phyloP scores from a whole-genome alignment of 75 land plant species.

The Pinus albicaulis region DNA sequence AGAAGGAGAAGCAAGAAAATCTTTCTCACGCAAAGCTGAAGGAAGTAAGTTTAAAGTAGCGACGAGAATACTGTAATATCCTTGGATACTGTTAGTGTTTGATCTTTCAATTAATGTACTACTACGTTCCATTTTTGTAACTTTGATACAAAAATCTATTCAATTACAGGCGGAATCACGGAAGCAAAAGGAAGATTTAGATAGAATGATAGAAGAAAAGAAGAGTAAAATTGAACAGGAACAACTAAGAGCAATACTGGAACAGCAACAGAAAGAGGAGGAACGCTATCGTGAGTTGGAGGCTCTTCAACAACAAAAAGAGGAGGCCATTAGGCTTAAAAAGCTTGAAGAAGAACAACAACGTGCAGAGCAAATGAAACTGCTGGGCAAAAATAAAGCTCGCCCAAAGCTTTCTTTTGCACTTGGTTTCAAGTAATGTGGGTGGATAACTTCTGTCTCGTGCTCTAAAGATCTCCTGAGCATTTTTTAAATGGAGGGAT shows the following conservation, averaged over 20 bases:
- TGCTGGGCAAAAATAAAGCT: conserved; percentile 51
- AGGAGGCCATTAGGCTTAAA: conserved; percentile 26
- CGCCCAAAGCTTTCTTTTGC: conserved; percentile 58
- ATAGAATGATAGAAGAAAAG: conserved; percentile 44
- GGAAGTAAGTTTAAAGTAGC: conserved; percentile 24
- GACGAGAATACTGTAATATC: background rate
- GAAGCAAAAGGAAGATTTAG: conserved; percentile 33
- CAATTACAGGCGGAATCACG: conserved; percentile 29
- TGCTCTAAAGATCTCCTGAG: too few relatives aligned
- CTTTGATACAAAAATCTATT: background rate
- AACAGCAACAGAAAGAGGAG: conserved; percentile 44
- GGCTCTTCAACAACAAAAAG: conserved; percentile 42
- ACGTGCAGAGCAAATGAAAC: conserved; percentile 46
- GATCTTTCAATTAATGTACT: background rate
- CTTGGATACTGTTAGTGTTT: conserved; percentile 2
- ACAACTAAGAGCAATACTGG: conserved; percentile 36
- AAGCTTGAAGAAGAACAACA: conserved; percentile 50
- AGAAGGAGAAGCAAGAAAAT: conserved; percentile 36
- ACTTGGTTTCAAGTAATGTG: conserved; percentile 33
- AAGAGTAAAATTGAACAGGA: conserved; percentile 40
- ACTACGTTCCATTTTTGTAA: background rate
- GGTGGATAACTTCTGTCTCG: background rate
- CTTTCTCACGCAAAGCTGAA: conserved; percentile 29
- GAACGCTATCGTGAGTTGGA: conserved; percentile 48
- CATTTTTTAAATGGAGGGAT: too few relatives aligned